A percentile compares a stretch with the other conserved stretches of the same genome.
phyloP scores from a whole-genome alignment of 352 stramenopile species.

The Phytophthora tentaculata region DNA sequence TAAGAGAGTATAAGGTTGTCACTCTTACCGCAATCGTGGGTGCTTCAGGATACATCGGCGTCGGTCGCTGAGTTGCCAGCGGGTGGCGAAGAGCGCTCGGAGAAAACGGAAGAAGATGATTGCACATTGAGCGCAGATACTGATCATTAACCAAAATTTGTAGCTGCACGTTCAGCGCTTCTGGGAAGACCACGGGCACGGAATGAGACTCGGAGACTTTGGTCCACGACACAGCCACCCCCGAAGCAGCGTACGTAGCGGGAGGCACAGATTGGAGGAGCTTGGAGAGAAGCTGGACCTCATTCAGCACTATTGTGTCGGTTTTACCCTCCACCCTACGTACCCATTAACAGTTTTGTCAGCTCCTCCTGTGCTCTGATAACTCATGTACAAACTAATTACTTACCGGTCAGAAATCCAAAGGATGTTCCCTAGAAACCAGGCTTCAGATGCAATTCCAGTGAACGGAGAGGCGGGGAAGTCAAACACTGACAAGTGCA shows the following conservation, averaged over 20 bases:
- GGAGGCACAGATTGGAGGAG: conserved; percentile 55
- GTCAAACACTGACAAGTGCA: conserved; percentile 38
- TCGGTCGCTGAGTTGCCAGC: conserved; percentile 44
- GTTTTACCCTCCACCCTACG: conserved; percentile 42
- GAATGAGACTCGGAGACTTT: conserved; percentile 76
- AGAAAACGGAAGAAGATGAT: conserved; percentile 52
- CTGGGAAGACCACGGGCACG: conserved; percentile 63
- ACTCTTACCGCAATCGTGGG: conserved; percentile 50
- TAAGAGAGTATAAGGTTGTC: neutral
- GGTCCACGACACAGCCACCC: conserved; percentile 66
- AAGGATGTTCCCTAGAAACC: conserved; percentile 70
- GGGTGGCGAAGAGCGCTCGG: conserved; percentile 40
- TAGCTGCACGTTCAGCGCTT: conserved; percentile 60
- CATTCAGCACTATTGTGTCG: conserved; percentile 31
- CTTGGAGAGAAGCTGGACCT: conserved; percentile 52
- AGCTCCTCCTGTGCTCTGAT: neutral
- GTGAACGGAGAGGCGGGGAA: conserved; percentile 48
- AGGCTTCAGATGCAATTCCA: conserved; percentile 61
- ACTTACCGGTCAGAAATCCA: conserved; percentile 55
- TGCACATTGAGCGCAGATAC: conserved; percentile 56
- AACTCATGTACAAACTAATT: neutral
- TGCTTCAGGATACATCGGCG: conserved; percentile 59
- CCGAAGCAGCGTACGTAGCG: conserved; percentile 56
- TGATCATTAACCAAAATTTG: conserved; percentile 53
- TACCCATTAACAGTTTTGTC: conserved; percentile 14